These are phyloP conservation scores for Daldinia childiae DNA, from an alignment of 495 filamentous ascomycete genomes.

Conservation along the genomic window DNA sequence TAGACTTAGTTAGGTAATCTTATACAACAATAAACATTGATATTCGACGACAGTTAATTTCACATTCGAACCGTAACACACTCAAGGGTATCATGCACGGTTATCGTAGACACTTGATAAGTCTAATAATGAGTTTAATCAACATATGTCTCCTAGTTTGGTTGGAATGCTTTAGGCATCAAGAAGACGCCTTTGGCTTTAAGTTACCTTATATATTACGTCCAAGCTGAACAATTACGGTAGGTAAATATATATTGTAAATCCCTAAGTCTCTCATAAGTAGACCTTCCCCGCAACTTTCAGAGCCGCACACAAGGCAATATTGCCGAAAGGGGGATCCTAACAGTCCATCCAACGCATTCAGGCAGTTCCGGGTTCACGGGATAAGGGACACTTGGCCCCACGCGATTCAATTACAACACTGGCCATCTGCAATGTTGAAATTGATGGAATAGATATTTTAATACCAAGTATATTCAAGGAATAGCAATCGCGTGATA, in stretches of 20 bases:
- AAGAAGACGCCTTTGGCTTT: no score
- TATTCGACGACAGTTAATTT: no score
- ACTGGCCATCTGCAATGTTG: neutral
- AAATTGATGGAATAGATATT: neutral
- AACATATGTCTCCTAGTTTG: no score
- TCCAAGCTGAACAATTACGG: no score
- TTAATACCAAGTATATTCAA: neutral
- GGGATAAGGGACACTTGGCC: slow-evolving; percentile 12
- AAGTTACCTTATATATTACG: no score
- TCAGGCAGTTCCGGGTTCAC: slow-evolving; percentile 36
- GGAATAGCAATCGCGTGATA: neutral
- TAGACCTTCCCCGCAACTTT: neutral
- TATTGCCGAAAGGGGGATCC: slow-evolving; percentile 23
- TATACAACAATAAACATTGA: neutral
- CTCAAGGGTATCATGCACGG: no score
- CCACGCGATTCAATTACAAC: slow-evolving; percentile 1
- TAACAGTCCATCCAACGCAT: slow-evolving; percentile 4
- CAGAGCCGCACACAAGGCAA: slow-evolving; percentile 12
- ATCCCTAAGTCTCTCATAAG: no score
- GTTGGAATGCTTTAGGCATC: no score
- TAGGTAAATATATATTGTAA: no score
- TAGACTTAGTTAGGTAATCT: neutral
- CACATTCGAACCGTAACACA: no score
- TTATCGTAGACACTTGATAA: no score
- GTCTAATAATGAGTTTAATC: no score